Evolutionary conservation across 129 eudicot genomes (phyloP), one percentile per base, ranked within the genome.

Genomic region (Dittrichia graveolens): DNA sequence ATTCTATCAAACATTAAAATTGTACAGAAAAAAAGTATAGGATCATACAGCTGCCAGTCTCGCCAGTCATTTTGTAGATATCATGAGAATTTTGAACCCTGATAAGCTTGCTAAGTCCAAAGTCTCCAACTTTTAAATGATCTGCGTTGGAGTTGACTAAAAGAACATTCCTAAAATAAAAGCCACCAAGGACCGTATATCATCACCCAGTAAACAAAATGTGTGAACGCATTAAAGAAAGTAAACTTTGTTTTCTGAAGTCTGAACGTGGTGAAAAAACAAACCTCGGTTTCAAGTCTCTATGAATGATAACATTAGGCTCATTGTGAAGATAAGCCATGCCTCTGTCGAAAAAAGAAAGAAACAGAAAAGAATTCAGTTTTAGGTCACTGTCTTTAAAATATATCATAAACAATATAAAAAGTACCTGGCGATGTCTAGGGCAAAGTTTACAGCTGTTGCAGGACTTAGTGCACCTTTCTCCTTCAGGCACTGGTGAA

Each of bases 301-400:
- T 81, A 74, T 94, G 99, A 68, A 94, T 70, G 15, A 94, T 63
- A 57, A 94, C 99, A 83, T 94, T 94, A 37, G 99, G 99, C 81
- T 94, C 99, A 60, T 84, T 94, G 81, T 94, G 99, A 80, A 94
- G 97, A 88, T 84, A 94, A 61, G 97, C 94, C 97, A 94, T 90
- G 69, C 99, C 99, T 68, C 99, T 94, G 93, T 61, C 6, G 0
- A 56, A 60, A 37, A 37, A 37, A 6, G 7, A 12, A 60, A 1
- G 12, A 14, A 39, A 15, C n/a, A 9, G 14, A 34, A 58, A 11
- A 7, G 4, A 61, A 61, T 2, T 24, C 31, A 37, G 14, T 13
- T 8, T 8, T 24, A 39, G 48, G 48, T 38, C 31, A 0, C 45
- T 13, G 15, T n/a, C 12, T 7, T 11, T 38, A 1, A 40, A 42